Conservation (phyloP, 1,139 yeast species). For the Scheffersomyces cryptocercus region DNA sequence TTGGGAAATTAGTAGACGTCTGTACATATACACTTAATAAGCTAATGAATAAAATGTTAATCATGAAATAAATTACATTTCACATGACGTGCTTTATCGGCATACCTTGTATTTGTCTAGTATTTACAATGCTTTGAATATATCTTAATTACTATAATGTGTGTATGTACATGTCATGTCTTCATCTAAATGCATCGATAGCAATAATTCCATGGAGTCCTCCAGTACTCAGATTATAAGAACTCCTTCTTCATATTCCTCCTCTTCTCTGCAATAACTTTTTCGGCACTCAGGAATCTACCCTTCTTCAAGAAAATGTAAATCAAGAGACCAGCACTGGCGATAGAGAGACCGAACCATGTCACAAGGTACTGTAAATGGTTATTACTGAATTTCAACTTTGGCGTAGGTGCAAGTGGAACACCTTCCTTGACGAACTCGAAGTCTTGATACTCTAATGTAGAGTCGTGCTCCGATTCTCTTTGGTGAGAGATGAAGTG, state of each 20-base stretch:
- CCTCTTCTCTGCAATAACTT: conserved; percentile 42
- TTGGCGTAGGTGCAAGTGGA: conserved; percentile 83
- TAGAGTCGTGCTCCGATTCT: conserved; percentile 25
- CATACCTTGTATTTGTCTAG: too few relatives aligned
- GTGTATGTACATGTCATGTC: too few relatives aligned
- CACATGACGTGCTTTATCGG: too few relatives aligned
- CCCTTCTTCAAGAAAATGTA: conserved; percentile 35
- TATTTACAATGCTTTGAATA: too few relatives aligned
- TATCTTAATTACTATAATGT: too few relatives aligned
- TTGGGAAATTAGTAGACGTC: conserved; percentile 1
- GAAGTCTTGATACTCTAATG: conserved; percentile 44
- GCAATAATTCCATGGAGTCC: too few relatives aligned
- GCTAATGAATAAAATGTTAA: not conserved
- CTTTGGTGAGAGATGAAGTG: conserved; percentile 14
- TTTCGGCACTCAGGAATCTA: conserved; percentile 39
- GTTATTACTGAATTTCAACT: conserved; percentile 79
- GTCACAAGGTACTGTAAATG: conserved; percentile 91
- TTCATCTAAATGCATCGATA: too few relatives aligned
- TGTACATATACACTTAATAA: not conserved
- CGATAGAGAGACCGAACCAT: conserved; percentile 86
- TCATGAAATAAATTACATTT: too few relatives aligned
- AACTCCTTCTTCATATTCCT: conserved; percentile 27
- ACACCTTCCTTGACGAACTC: conserved; percentile 76
- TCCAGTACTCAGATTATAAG: too few relatives aligned
- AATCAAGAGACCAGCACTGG: conserved; percentile 64